Evolutionary conservation across 805 yeast species (phyloP), one percentile per base, ranked within the genome.

Genomic region (Candida sphagnicola): DNA sequence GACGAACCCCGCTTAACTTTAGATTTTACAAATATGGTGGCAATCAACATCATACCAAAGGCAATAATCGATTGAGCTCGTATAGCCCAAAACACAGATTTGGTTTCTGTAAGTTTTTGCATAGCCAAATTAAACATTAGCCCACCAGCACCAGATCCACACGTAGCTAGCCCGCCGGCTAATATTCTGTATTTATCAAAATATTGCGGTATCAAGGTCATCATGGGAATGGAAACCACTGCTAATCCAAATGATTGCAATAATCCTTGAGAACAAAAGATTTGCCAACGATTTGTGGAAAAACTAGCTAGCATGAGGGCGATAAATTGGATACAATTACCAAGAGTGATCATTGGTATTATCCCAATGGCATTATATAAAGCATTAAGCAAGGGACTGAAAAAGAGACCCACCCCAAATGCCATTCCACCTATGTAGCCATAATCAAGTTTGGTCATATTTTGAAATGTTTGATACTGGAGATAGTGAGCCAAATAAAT

Each of bases 371-470:
- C 42, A 15, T 82, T 80, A 26, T 67, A 70, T 11, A 65, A 40
- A 47, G 52, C 73, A 36, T 73, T 74, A 25, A 75, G 63, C 1
- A 74, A 30, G 0, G 84, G 83, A 31, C 86, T 62, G 39, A 78
- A 57, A 0, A 60, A 42, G n/a, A 77, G 47, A 0, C 82, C 81
- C 1, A 70, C 49, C 4, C 81, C 81, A 36, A 82, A 78, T 0
- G 83, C 74, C 8, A 83, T 50, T 2, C 91, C 90, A 0, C 89
- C 86, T 41, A 84, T 72, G 29, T 76, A 61, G 11, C 87, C 85
- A 54, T 73, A 84, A 42, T 80, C 85, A 39, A 75, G 59, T 36
- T 72, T 72, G 1, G 70, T 53, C 0, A 82, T 81, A 2, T 81
- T 85, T 0, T 63, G 60, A 45, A 78, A 82, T 0, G 69, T 60